A percentile compares a stretch with the other conserved stretches of the same genome.
Conservation (phyloP, 1,284 basidiomycete genomes). For the Afroboletus lepidellus region DNA sequence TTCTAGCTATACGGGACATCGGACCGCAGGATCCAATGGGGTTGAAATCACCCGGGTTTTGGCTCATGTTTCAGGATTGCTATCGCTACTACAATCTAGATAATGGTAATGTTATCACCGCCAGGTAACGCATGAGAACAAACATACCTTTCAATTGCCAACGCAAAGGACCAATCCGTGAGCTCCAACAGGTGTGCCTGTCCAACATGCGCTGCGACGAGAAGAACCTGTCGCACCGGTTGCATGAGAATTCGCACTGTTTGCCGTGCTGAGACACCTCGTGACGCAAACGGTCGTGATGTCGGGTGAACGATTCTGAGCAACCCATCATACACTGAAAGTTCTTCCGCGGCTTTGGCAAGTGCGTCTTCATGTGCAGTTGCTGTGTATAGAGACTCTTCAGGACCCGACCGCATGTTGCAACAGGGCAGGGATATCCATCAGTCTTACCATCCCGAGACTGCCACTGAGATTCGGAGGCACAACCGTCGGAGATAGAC, state of each 20-base stretch:
- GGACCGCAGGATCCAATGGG: not conserved
- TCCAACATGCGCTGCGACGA: constrained; percentile 3
- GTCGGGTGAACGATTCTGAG: constrained; percentile 1
- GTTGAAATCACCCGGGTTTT: not conserved
- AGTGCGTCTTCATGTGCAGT: constrained; percentile 1
- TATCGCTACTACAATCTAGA: not conserved
- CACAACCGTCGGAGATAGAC: not conserved
- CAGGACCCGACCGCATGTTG: not conserved
- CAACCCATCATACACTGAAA: constrained; percentile 3
- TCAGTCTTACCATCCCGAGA: not conserved
- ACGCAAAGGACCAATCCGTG: not conserved
- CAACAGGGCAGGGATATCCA: not conserved
- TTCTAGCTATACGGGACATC: not conserved
- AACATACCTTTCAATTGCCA: constrained; percentile 2
- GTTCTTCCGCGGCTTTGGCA: not conserved
- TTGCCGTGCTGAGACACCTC: constrained; percentile 3
- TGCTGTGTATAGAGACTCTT: constrained; percentile 2
- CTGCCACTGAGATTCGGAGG: not conserved
- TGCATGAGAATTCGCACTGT: constrained; percentile 5
- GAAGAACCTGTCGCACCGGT: constrained; percentile 1
- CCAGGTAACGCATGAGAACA: not conserved
- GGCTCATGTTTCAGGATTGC: not conserved
- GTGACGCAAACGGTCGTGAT: constrained; percentile 2
- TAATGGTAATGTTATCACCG: not conserved
- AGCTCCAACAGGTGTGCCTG: constrained; percentile 2